These are phyloP conservation scores for Fusarium chaquense DNA, from an alignment of 2,329 filamentous ascomycete genomes.

Conservation along the genomic window DNA sequence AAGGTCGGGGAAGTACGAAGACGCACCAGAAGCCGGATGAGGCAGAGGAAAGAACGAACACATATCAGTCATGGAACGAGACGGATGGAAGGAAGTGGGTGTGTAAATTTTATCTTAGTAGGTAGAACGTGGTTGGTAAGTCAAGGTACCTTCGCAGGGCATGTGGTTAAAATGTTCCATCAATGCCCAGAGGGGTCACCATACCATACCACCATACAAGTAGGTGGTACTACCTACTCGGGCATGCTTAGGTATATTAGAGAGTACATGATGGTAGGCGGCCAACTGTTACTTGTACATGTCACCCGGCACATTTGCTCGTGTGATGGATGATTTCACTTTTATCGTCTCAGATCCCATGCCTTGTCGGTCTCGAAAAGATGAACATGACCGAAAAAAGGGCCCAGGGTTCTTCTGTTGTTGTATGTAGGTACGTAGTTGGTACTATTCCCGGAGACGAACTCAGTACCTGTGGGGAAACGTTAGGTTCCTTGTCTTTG, in stretches of 20 bases:
- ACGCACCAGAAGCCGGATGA: constrained; percentile 18
- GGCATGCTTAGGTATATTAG: not conserved
- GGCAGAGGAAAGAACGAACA: constrained; percentile 16
- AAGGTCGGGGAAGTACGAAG: constrained; percentile 32
- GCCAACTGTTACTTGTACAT: constrained; percentile 2
- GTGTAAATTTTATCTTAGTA: constrained; percentile 19
- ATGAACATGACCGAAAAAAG: not conserved
- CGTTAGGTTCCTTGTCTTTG: constrained; percentile 16
- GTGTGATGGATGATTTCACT: constrained; percentile 28
- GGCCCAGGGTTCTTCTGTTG: constrained; percentile 5
- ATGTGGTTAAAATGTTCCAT: constrained; percentile 7
- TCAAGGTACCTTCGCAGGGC: not conserved
- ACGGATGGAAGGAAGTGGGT: constrained; percentile 25
- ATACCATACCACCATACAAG: not conserved
- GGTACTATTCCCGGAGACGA: constrained; percentile 25
- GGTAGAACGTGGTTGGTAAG: constrained; percentile 18
- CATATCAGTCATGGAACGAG: constrained; percentile 30
- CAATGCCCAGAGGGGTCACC: constrained; percentile 22
- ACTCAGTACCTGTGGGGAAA: constrained; percentile 18
- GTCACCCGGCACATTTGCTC: constrained; percentile 6
- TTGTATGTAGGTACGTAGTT: not conserved
- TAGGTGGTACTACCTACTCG: not conserved
- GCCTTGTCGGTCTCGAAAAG: constrained; percentile 5
- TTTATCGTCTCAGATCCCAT: not conserved
- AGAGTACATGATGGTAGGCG: not conserved